A percentile compares a stretch with the other conserved stretches of the same genome.
phyloP scores from a whole-genome alignment of 2,329 filamentous ascomycete species.

The Beauveria sp. region DNA sequence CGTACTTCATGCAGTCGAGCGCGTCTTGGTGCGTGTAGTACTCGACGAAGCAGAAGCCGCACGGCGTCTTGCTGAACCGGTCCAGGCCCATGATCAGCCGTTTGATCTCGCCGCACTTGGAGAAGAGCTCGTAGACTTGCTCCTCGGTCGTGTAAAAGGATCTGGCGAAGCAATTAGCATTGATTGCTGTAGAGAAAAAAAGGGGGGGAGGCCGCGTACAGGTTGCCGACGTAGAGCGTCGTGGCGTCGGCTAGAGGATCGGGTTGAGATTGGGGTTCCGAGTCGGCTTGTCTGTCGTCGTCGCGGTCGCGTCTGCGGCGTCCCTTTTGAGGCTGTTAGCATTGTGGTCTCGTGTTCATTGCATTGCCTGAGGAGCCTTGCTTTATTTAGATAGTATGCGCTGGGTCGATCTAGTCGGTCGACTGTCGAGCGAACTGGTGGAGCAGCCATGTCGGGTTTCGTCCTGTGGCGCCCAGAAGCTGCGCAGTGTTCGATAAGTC shows the following conservation, averaged over 20 bases:
- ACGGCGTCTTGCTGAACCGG: constrained; percentile 93
- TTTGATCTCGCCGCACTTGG: constrained; percentile 97
- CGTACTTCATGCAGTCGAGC: constrained; percentile 96
- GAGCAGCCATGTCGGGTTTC: not conserved
- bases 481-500: not conserved
- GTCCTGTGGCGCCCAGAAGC: not conserved
- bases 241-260: constrained; percentile 82
- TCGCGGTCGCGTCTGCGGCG: constrained; percentile 63
- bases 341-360: not conserved
- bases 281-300: constrained; percentile 38
- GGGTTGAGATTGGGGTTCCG: constrained; percentile 41
- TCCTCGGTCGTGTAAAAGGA: constrained; percentile 99
- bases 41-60: constrained; percentile 98
- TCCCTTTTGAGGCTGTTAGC: constrained; percentile 41
- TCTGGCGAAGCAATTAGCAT: constrained; percentile 32
- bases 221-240: constrained; percentile 94
- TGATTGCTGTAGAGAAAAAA: not conserved
- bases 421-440: constrained; percentile 48
- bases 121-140: constrained; percentile 95
- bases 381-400: constrained; percentile 82
- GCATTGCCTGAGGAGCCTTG: constrained; percentile 33
- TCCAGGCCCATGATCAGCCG: constrained; percentile 96
- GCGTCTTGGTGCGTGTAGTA: constrained; percentile 98
- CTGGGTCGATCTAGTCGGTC: constrained; percentile 91
- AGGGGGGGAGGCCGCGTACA: constrained; percentile 42